Percentiles rank a stretch among this genome's conserved stretches.
phyloP scores from a whole-genome alignment of 495 filamentous ascomycete species.

The Letharia columbiana region DNA sequence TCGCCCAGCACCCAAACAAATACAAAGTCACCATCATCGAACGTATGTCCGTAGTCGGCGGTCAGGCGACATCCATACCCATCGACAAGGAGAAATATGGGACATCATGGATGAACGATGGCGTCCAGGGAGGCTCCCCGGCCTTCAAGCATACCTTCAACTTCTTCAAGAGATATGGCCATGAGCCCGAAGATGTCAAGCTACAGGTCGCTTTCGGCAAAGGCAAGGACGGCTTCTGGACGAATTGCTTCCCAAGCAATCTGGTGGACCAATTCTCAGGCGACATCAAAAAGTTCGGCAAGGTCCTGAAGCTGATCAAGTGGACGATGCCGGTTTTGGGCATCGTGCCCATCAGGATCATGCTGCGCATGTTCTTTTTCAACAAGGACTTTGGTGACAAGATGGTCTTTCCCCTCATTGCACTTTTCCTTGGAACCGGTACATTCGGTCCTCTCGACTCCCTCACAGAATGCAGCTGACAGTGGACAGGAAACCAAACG shows the following conservation, averaged over 20 bases:
- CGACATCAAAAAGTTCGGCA: constrained; percentile 59
- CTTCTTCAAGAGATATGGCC: constrained; percentile 62
- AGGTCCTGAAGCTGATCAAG: constrained; percentile 58
- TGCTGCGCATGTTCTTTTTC: constrained; percentile 64
- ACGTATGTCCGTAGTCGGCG: constrained; percentile 57
- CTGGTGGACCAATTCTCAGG: constrained; percentile 52
- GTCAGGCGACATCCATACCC: constrained; percentile 71
- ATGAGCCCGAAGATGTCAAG: constrained; percentile 59
- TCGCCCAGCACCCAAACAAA: constrained; percentile 63
- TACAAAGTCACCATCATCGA: constrained; percentile 73
- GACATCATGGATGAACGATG: constrained; percentile 73
- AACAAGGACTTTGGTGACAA: constrained; percentile 64
- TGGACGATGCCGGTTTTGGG: constrained; percentile 64
- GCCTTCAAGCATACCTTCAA: constrained; percentile 78
- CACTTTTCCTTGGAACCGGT: constrained; percentile 70
- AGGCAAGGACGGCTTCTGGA: constrained; percentile 64
- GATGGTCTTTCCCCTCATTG: constrained; percentile 66
- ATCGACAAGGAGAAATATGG: constrained; percentile 59
- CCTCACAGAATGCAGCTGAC: constrained; percentile 14
- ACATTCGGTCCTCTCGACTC: neutral
- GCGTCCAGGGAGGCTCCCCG: constrained; percentile 70
- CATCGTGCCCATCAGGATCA: constrained; percentile 60
- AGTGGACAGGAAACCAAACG: constrained; percentile 50
- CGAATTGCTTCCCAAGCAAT: constrained; percentile 67
- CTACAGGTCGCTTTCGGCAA: constrained; percentile 78